phyloP scores from a whole-genome alignment of 441 rosid genomes.

The Hura crepitans region DNA sequence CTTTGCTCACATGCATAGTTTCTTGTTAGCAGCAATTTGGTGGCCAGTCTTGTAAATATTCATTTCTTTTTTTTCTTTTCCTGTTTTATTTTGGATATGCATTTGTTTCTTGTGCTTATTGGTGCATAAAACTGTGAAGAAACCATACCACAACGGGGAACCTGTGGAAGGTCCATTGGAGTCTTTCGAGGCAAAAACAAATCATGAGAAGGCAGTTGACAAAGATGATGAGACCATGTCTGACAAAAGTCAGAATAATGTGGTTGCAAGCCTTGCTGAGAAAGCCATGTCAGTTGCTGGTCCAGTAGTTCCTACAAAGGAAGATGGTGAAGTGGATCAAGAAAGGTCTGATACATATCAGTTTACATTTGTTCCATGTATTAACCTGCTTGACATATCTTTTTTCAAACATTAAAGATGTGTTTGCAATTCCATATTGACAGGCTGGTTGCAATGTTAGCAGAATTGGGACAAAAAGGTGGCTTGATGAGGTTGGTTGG shows the following conservation, averaged over 20 bases:
- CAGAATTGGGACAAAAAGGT: conserved; percentile 92
- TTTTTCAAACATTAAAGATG: conserved; percentile 19
- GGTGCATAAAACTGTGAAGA: conserved; percentile 31
- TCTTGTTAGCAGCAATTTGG: not conserved
- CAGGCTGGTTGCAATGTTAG: conserved; percentile 87
- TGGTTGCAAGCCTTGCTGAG: conserved; percentile 87
- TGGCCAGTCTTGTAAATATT: not conserved
- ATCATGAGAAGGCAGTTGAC: conserved; percentile 35
- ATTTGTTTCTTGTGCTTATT: conserved; percentile 17
- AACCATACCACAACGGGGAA: conserved; percentile 31
- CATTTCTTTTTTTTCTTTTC: not conserved
- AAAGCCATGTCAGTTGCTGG: conserved; percentile 94
- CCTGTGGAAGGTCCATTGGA: conserved; percentile 35
- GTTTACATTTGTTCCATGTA: conserved; percentile 8
- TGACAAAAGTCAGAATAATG: conserved; percentile 41
- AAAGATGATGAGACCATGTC: conserved; percentile 38
- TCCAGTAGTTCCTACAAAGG: conserved; percentile 95
- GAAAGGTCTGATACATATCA: conserved; percentile 53
- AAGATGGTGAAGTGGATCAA: conserved; percentile 93
- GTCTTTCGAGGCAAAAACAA: conserved; percentile 37
- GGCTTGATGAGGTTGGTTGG: conserved; percentile 84
- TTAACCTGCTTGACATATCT: conserved; percentile 2
- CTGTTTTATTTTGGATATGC: conserved; percentile 1
- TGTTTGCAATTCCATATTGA: conserved; percentile 19
- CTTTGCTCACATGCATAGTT: not conserved